Percentiles rank a stretch among this genome's conserved stretches.
Evolutionary conservation across 306 rosid species (phyloP).

Genomic region (Sindora glabra): DNA sequence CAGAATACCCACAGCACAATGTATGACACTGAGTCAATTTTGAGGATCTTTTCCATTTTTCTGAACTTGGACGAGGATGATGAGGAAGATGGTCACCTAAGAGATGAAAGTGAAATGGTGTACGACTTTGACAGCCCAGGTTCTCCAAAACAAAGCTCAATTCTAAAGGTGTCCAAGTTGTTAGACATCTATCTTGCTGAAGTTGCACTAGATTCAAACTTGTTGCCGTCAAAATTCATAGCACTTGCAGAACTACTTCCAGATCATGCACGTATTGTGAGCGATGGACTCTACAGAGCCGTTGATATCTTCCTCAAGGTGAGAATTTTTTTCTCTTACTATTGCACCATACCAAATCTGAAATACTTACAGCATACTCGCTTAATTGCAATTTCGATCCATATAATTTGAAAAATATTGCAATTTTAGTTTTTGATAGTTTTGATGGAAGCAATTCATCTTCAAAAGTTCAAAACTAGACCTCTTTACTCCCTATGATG

Average conservation of each 20-base stretch:
- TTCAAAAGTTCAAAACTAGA: too few species aligned
- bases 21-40: slow-evolving; percentile 71
- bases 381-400: too few species aligned
- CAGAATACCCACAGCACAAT: slow-evolving; percentile 50
- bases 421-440: too few species aligned
- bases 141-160: slow-evolving; percentile 91
- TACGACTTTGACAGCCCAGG: slow-evolving; percentile 89
- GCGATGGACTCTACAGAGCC: slow-evolving; percentile 89
- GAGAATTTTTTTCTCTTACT: slow-evolving; percentile 7
- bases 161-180: slow-evolving; percentile 85
- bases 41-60: slow-evolving; percentile 81
- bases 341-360: background rate
- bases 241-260: slow-evolving; percentile 83
- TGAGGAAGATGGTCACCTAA: slow-evolving; percentile 50
- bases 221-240: slow-evolving; percentile 72
- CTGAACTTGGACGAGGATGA: slow-evolving; percentile 89
- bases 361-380: background rate
- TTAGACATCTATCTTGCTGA: slow-evolving; percentile 82
- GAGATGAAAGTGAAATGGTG: slow-evolving; percentile 81
- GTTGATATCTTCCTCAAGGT: slow-evolving; percentile 95
- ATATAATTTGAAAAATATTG: too few species aligned
- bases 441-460: too few species aligned
- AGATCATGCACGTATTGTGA: slow-evolving; percentile 78
- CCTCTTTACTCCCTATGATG: too few species aligned
- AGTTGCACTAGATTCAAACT: slow-evolving; percentile 77